Percentiles rank a stretch among this genome's conserved stretches.
phyloP scores from a whole-genome alignment of 306 rosid genomes.

The Astragalus glycyphyllos region DNA sequence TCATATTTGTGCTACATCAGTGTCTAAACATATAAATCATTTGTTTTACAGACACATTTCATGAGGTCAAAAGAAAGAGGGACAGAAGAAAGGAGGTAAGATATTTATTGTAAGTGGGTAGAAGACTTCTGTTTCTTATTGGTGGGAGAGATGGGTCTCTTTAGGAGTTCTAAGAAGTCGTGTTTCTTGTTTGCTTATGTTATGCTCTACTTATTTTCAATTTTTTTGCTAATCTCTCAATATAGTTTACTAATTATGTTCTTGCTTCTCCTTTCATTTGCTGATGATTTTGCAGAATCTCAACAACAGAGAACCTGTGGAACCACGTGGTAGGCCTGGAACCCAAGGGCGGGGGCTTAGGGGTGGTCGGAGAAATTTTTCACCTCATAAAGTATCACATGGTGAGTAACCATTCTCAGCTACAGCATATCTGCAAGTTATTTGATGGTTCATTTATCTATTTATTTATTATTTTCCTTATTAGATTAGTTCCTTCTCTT shows the following conservation, averaged over 20 bases:
- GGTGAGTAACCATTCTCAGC: conserved; percentile 58
- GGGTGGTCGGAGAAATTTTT: conserved; percentile 73
- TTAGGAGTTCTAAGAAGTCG: conserved; percentile 31
- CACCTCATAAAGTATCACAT: conserved; percentile 62
- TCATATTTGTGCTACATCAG: conserved; percentile 20
- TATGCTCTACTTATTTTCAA: conserved; percentile 20
- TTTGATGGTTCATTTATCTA: conserved; percentile 18
- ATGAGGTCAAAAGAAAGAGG: conserved; percentile 89
- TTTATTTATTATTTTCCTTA: conserved; percentile 16
- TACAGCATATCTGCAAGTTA: conserved; percentile 23
- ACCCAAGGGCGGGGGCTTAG: conserved; percentile 79
- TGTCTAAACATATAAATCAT: conserved; percentile 12
- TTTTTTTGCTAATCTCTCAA: not conserved
- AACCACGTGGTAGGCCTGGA: conserved; percentile 77
- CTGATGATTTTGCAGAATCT: conserved; percentile 65
- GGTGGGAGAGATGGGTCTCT: conserved; percentile 8
- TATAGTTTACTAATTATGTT: conserved; percentile 30
- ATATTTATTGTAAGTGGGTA: conserved; percentile 32
- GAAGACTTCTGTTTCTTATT: conserved; percentile 15
- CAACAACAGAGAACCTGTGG: conserved; percentile 75
- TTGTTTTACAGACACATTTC: conserved; percentile 79
- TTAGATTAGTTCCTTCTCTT: conserved; percentile 9
- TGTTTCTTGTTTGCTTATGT: conserved; percentile 14
- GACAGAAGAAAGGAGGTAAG: conserved; percentile 90
- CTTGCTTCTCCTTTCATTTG: conserved; percentile 30